Percentiles rank a stretch among this genome's conserved stretches.
phyloP scores from a whole-genome alignment of 140 eudicot genomes.

The Stevia rebaudiana region DNA sequence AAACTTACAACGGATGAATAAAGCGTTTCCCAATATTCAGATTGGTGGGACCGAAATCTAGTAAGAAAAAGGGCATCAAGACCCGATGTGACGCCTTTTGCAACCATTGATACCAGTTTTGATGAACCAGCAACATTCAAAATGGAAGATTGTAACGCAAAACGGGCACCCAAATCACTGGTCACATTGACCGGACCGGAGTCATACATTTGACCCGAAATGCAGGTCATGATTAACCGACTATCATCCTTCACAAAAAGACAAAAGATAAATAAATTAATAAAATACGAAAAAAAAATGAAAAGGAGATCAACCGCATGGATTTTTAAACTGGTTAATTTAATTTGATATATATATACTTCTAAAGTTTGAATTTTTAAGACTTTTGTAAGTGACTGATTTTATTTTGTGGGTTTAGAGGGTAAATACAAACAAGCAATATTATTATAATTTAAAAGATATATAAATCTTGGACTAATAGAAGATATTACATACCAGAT shows the following conservation, averaged over 20 bases:
- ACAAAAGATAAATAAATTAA: too few species aligned
- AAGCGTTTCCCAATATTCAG: conserved; percentile 80
- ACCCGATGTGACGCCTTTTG: conserved; percentile 67
- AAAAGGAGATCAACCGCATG: not conserved
- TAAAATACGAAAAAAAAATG: not conserved
- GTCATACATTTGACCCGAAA: conserved; percentile 83
- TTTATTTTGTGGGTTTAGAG: conserved; percentile 46
- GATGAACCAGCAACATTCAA: conserved; percentile 63
- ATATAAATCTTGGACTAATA: not conserved
- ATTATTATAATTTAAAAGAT: not conserved
- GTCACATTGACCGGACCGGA: conserved; percentile 81
- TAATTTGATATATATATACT: conserved; percentile 27
- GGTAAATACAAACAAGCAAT: conserved; percentile 18
- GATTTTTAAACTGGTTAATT: conserved; percentile 52
- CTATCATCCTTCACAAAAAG: conserved; percentile 63
- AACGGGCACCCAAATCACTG: conserved; percentile 73
- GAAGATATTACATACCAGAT: conserved; percentile 37
- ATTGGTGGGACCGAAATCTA: conserved; percentile 68
- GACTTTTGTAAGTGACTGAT: too few species aligned
- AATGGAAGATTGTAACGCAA: conserved; percentile 56
- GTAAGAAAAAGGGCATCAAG: conserved; percentile 81
- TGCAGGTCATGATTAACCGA: conserved; percentile 66
- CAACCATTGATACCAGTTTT: conserved; percentile 55
- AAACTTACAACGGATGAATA: conserved; percentile 79
- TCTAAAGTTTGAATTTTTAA: conserved; percentile 28